Evolutionary conservation across 345 rosid genomes (phyloP).

Genomic region (Gossypium turneri): DNA sequence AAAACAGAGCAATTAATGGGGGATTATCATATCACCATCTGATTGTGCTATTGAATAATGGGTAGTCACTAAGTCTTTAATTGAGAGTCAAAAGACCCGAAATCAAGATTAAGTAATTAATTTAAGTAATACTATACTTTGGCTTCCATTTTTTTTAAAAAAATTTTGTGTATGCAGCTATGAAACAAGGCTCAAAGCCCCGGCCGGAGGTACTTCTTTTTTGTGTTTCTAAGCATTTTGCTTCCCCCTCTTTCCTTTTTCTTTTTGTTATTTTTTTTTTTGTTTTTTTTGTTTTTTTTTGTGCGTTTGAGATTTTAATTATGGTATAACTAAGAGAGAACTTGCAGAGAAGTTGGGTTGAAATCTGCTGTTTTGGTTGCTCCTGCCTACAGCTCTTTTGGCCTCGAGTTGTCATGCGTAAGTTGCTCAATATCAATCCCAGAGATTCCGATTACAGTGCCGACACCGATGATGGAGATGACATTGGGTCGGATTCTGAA

Average conservation of each 20-base stretch:
- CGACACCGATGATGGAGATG: constrained; percentile 54
- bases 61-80: not conserved
- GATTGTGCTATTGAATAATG: not conserved
- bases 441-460: constrained; percentile 77
- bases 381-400: constrained; percentile 79
- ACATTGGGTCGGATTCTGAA: constrained; percentile 40
- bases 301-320: constrained; percentile 10
- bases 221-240: not conserved
- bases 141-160: not conserved
- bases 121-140: too few relatives aligned
- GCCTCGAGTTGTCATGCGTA: constrained; percentile 75
- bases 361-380: constrained; percentile 77
- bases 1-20: too few relatives aligned
- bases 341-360: constrained; percentile 71
- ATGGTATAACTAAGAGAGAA: constrained; percentile 22
- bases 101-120: not conserved
- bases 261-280: not conserved
- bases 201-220: constrained; percentile 36
- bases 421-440: constrained; percentile 68
- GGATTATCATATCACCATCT: too few relatives aligned
- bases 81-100: not conserved
- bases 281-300: not conserved
- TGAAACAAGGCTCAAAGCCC: constrained; percentile 35
- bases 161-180: constrained; percentile 17
- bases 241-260: not conserved